Conservation (phyloP, 805 yeast species). For the Jamesozyma piceae region DNA sequence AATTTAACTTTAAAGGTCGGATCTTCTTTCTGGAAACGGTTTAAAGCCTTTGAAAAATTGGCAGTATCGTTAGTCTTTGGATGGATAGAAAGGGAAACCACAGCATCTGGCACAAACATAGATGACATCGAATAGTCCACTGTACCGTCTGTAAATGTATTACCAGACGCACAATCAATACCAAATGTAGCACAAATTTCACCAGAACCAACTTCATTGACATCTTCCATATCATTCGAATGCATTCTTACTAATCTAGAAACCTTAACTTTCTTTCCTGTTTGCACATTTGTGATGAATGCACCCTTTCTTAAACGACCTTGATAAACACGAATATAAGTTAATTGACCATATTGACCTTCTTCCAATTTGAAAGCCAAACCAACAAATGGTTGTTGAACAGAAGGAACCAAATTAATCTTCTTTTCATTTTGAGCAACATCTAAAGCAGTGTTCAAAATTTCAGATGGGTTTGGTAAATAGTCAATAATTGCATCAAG, state of each 20-base stretch:
- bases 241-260: conserved; percentile 96
- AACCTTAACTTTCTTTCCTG: conserved; percentile 88
- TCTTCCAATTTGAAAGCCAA: conserved; percentile 98
- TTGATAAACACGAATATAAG: conserved; percentile 94
- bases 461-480: conserved; percentile 91
- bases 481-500: conserved; percentile 93
- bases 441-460: conserved; percentile 84
- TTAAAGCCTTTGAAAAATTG: conserved; percentile 92
- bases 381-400: conserved; percentile 78
- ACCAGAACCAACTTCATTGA: conserved; percentile 90
- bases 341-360: conserved; percentile 95
- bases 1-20: conserved; percentile 93
- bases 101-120: conserved; percentile 98
- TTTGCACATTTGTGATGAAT: conserved; percentile 77
- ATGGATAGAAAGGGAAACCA: conserved; percentile 80
- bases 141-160: conserved; percentile 84
- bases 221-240: conserved; percentile 98
- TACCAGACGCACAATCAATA: conserved; percentile 98
- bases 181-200: conserved; percentile 99
- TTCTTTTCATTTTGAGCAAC: conserved; percentile 53
- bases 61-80: conserved; percentile 78
- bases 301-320: conserved; percentile 88
- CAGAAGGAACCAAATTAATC: conserved; percentile 64
- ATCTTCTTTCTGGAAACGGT: conserved; percentile 96
- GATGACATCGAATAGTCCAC: conserved; percentile 85